Base-by-base conservation (phyloP, 768 basidiomycete genomes). In the Rhodocollybia butyracea region DNA sequence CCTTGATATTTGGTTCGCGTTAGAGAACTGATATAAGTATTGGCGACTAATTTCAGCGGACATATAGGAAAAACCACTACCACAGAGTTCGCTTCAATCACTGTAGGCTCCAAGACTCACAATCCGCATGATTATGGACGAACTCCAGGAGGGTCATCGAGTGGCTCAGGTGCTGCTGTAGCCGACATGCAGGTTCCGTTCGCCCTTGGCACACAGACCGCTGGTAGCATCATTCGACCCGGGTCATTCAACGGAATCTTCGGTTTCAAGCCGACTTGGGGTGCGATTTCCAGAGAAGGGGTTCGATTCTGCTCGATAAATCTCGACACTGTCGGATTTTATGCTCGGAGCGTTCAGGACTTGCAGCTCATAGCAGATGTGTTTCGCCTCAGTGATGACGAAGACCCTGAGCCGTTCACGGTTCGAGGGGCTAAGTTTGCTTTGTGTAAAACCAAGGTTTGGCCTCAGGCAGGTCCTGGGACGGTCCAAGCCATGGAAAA, bases 111-210 rank as follows among this genome's bases (percentile, higher is more conserved):
- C 1, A 60, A n/a, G n/a, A n/a, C n/a, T n/a, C n/a, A n/a, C n/a
- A n/a, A n/a, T n/a, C n/a, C n/a, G n/a, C n/a, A n/a, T 34, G n/a
- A 56, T 30, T 36, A 26, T 8, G 7, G 39, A 15, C 56, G 59
- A 1, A 62, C 61, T 5, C 61, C 61, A 24, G 61, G 61, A 21
- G 61, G 61, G 4, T 62, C 61, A 7, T 62, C 61, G 31, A 59
- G 60, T 3, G 57, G 60, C 46, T 57, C 64, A 39, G 60, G 53
- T 48, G 60, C 63, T 59, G 48, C 59, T 38, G 42, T 59, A 61
- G 62, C 29, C 21, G 45, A 59, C 59, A 43, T 62, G 51, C 57
- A 61, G 32, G 59, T 60, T 1, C 61, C 61, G 4, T n/a, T 62
- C 26, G 54, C 59, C 24, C 52, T 62, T 2, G 61, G 61, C 13